Evolutionary conservation across 1,284 basidiomycete genomes (phyloP).

Genomic region (Ceratobasidium papillatum): DNA sequence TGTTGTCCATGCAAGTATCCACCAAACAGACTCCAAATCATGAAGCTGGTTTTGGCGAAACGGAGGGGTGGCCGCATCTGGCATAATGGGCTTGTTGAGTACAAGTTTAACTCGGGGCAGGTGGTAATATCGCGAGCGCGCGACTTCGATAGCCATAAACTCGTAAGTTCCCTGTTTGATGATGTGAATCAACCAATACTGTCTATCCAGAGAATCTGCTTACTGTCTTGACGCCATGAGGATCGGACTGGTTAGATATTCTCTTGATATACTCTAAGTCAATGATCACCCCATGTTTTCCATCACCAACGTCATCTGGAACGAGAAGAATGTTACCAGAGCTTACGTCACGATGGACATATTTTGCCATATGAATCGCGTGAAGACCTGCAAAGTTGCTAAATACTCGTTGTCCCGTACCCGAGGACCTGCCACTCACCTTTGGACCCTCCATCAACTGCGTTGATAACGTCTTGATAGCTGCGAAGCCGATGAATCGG

Average conservation of each 20-base stretch:
- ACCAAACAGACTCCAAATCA: slow-evolving; percentile 27
- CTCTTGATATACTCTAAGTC: slow-evolving; percentile 18
- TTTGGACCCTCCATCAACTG: slow-evolving; percentile 1
- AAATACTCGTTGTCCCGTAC: too few species aligned
- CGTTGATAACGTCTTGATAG: slow-evolving; percentile 3
- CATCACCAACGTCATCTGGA: background rate
- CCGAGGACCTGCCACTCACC: background rate
- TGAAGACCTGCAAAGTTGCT: background rate
- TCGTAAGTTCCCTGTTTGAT: slow-evolving; percentile 3
- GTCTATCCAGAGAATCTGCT: background rate
- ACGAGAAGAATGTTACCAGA: slow-evolving; percentile 33
- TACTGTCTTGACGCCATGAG: slow-evolving; percentile 6
- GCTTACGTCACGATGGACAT: slow-evolving; percentile 34
- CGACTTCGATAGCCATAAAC: slow-evolving; percentile 24
- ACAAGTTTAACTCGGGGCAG: background rate
- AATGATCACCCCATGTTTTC: slow-evolving; percentile 10
- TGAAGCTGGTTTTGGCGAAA: slow-evolving; percentile 16
- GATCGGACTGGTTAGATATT: background rate
- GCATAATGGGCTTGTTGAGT: background rate
- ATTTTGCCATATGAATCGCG: background rate
- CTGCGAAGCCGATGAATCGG: background rate
- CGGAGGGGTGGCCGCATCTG: background rate
- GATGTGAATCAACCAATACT: background rate
- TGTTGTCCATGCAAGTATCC: background rate
- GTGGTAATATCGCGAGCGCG: background rate